Base-by-base conservation (phyloP, 2,329 filamentous ascomycete species). In the Aureobasidium subglaciale region DNA sequence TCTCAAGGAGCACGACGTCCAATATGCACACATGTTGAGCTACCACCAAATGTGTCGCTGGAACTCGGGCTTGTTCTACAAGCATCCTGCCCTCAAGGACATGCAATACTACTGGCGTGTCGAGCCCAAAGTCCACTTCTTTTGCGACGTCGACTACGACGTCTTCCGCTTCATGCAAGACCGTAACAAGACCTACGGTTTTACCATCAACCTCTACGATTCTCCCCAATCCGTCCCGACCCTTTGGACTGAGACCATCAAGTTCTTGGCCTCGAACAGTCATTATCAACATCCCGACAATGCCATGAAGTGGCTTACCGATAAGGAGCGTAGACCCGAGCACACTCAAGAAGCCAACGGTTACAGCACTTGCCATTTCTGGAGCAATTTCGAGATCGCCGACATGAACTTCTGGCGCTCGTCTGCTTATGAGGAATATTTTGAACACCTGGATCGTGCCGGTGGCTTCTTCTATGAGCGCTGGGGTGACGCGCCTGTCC, bases 41-140 rank as follows among this genome's bases (percentile, higher is more conserved):
- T 99, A 99, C 74, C 92, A 97, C 73, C 88, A 97, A 69, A 99
- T 99, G 93, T 99, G 93, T 70, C 85, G 93, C 56, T 99, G 93
- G 93, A 99, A 99, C 75, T 95, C 88, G 67, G 93, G 93, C 67
- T 80, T 97, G 72, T 99, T 99, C 78, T 96, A 96, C 78, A 90
- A 93, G 68, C 93, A 99, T 71, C 90, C 90, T 0, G 91, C 90
- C 0, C 81, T 99, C 56, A 78, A 84, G 61, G 73, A 93, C 64
- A 83, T 81, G 61, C 88, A 90, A 63, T 99, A 89, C 78, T 99
- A 99, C 78, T 99, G 93, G 93, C 88, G 93, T 57, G 93, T 99
- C 45, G 93, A 99, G 71, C 93, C 93, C 52, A 96, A 97, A 62
- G 93, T 99, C 40, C 90, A 96, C 73, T 99, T 97, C 79, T 99